A percentile compares a stretch with the other conserved stretches of the same genome.
These are phyloP conservation scores for Scheffersomyces stipitis DNA, from an alignment of 805 yeast genomes.

Conservation along the genomic window DNA sequence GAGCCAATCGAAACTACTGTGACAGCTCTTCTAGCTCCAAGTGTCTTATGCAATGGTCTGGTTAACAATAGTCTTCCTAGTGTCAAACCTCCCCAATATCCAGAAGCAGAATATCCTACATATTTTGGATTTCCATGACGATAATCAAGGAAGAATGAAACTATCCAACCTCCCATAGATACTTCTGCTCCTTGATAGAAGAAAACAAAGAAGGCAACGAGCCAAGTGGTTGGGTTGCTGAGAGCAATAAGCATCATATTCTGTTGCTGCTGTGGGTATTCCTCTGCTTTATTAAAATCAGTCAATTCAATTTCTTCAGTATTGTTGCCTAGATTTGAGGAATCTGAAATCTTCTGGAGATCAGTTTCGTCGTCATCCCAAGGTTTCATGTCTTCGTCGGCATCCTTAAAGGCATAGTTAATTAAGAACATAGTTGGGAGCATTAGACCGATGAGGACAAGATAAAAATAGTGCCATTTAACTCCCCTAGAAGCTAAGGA, in stretches of 20 bases:
- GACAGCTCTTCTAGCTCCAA: conserved; percentile 50
- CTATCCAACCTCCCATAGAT: conserved; percentile 69
- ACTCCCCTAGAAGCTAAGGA: conserved; percentile 49
- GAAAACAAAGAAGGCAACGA: conserved; percentile 54
- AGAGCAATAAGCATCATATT: conserved; percentile 42
- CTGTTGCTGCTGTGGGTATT: neutral
- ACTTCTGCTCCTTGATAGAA: conserved; percentile 72
- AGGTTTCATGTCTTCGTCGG: conserved; percentile 44
- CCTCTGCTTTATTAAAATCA: neutral
- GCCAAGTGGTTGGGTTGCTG: conserved; percentile 41
- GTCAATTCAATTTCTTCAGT: neutral
- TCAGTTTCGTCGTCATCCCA: conserved; percentile 24
- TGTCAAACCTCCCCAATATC: conserved; percentile 73
- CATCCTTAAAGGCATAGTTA: conserved; percentile 48
- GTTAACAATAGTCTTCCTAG: conserved; percentile 59
- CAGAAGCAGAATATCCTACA: conserved; percentile 65
- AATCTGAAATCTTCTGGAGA: neutral
- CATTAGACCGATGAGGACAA: conserved; percentile 46
- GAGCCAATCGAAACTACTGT: conserved; percentile 34
- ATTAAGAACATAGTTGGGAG: conserved; percentile 30
- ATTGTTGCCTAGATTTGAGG: neutral
- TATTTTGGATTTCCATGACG: conserved; percentile 46
- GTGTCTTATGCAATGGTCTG: conserved; percentile 28
- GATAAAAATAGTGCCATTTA: conserved; percentile 53
- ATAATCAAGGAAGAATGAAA: conserved; percentile 57